Evolutionary conservation across 148 eudicot genomes (phyloP).

Genomic region (Tetragonia tetragonoides): DNA sequence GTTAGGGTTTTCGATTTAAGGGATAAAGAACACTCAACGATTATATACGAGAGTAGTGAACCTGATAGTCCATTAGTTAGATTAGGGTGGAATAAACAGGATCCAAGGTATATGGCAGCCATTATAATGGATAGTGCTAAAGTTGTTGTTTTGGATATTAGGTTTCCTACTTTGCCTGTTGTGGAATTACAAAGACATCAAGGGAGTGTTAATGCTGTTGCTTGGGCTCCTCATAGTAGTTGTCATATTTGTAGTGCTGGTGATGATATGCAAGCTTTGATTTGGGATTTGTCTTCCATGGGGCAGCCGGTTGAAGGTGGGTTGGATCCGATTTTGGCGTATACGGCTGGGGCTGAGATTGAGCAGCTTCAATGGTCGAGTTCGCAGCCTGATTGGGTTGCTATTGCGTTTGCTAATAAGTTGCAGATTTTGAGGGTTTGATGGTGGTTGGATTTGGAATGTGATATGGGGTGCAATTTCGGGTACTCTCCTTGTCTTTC

Average conservation of each 20-base stretch:
- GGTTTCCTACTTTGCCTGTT: conserved; percentile 85
- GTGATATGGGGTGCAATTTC: neutral
- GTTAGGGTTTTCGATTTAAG: conserved; percentile 89
- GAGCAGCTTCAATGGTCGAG: conserved; percentile 99
- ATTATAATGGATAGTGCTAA: conserved; percentile 92
- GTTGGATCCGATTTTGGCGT: conserved; percentile 90
- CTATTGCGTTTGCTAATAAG: conserved; percentile 87
- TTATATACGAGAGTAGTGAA: conserved; percentile 45
- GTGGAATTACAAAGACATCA: conserved; percentile 93
- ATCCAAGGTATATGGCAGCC: conserved; percentile 95
- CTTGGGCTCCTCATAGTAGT: conserved; percentile 97
- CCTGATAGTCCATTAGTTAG: conserved; percentile 84
- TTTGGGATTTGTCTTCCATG: conserved; percentile 94
- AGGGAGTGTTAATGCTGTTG: conserved; percentile 84
- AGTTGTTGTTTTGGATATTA: conserved; percentile 83
- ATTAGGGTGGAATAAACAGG: conserved; percentile 96
- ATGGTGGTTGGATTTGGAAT: conserved; percentile 13
- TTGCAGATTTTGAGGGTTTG: conserved; percentile 94
- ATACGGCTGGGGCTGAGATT: conserved; percentile 94
- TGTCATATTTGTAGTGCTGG: conserved; percentile 98
- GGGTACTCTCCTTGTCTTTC: neutral
- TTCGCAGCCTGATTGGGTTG: conserved; percentile 98
- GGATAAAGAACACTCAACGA: conserved; percentile 43
- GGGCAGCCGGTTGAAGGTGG: conserved; percentile 96
- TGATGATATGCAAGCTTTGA: conserved; percentile 94